A percentile compares a stretch with the other conserved stretches of the same genome.
Conservation (phyloP, 176 grass and related monocot genomes). For the Aegilops bicornis region DNA sequence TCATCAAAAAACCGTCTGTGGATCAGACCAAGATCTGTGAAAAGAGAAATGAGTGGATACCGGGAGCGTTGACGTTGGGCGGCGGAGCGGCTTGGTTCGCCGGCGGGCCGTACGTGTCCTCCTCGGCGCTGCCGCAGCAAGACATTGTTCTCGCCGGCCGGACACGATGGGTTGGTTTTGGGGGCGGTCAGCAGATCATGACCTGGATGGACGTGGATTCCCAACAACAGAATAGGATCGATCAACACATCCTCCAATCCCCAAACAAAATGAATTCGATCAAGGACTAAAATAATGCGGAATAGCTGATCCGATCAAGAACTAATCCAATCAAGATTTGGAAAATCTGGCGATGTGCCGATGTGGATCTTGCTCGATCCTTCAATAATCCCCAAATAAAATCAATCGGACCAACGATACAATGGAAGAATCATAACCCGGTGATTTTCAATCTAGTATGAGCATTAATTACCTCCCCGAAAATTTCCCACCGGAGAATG, state of each 20-base stretch:
- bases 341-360: too few relatives aligned
- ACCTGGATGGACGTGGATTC: slow-evolving; percentile 23
- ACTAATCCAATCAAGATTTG: too few relatives aligned
- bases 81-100: slow-evolving; percentile 69
- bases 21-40: not conserved
- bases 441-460: not conserved
- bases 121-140: slow-evolving; percentile 82
- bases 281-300: not conserved
- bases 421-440: not conserved
- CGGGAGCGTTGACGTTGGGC: slow-evolving; percentile 63
- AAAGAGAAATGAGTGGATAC: slow-evolving; percentile 22
- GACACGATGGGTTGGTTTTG: slow-evolving; percentile 14
- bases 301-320: too few relatives aligned
- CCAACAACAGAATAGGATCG: not conserved
- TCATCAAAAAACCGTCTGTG: not conserved
- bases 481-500: not conserved
- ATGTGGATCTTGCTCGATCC: not conserved
- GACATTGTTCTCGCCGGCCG: slow-evolving; percentile 53
- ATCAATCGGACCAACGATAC: not conserved
- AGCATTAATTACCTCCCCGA: slow-evolving; percentile 8
- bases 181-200: slow-evolving; percentile 51
- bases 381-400: not conserved
- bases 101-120: slow-evolving; percentile 81
- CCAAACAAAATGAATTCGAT: not conserved
- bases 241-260: not conserved